Conservation (phyloP, 1,139 yeast genomes). For the Suhomyces wounanorum region DNA sequence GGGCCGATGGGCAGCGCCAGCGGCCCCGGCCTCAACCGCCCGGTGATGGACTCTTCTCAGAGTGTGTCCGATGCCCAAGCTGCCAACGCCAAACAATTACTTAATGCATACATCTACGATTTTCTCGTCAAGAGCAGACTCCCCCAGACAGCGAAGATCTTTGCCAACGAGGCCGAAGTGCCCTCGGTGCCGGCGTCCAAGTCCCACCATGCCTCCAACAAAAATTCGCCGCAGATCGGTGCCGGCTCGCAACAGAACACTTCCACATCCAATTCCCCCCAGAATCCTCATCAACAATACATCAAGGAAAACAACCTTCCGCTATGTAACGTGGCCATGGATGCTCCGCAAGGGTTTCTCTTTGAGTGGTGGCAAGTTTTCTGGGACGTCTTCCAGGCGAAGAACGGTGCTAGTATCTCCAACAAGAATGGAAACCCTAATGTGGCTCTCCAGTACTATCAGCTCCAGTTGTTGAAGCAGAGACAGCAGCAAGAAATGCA, state of each 20-base stretch:
- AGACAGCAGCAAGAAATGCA: slow-evolving; percentile 57
- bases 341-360: slow-evolving; percentile 84
- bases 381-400: slow-evolving; percentile 90
- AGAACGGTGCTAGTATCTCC: slow-evolving; percentile 34
- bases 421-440: slow-evolving; percentile 51
- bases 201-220: slow-evolving; percentile 16
- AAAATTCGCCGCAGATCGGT: slow-evolving; percentile 23
- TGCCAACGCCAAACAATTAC: slow-evolving; percentile 60
- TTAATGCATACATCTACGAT: slow-evolving; percentile 86
- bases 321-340: slow-evolving; percentile 56
- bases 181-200: slow-evolving; percentile 28
- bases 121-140: slow-evolving; percentile 75
- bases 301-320: slow-evolving; percentile 48
- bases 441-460: slow-evolving; percentile 70
- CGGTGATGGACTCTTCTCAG: slow-evolving; percentile 26
- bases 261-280: slow-evolving; percentile 22
- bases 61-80: slow-evolving; percentile 53
- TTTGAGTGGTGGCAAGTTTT: slow-evolving; percentile 97
- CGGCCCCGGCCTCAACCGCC: slow-evolving; percentile 9
- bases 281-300: slow-evolving; percentile 23
- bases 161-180: slow-evolving; percentile 71
- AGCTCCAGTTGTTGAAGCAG: slow-evolving; percentile 66
- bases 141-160: slow-evolving; percentile 68
- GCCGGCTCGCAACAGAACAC: slow-evolving; percentile 8
- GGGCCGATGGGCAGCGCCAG: slow-evolving; percentile 12